Conservation (phyloP, 2,329 filamentous ascomycete genomes). For the Sporothrix luriei region DNA sequence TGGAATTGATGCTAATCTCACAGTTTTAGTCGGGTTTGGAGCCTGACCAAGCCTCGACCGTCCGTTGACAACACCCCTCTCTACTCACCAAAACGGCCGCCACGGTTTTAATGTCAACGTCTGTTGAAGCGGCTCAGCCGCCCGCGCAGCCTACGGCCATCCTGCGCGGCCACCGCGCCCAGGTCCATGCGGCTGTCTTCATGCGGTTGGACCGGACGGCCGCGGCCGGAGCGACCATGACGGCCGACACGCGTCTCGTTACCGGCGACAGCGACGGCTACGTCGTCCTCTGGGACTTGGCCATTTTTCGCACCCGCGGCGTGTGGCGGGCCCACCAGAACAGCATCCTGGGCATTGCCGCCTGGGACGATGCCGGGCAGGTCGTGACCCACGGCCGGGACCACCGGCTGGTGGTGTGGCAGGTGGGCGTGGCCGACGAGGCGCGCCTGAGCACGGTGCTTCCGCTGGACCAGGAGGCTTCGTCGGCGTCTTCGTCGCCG, state of each 20-base stretch:
- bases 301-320: constrained; percentile 75
- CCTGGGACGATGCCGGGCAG: constrained; percentile 67
- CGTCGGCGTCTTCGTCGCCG: neutral
- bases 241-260: constrained; percentile 21
- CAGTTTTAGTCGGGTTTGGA: neutral
- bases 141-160: constrained; percentile 58
- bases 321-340: constrained; percentile 86
- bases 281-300: constrained; percentile 77
- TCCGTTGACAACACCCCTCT: neutral
- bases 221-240: constrained; percentile 1
- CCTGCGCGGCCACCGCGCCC: constrained; percentile 79
- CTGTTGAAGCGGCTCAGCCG: constrained; percentile 38
- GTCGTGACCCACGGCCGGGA: constrained; percentile 87
- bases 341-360: constrained; percentile 72
- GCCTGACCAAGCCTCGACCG: neutral
- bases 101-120: neutral
- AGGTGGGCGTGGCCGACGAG: constrained; percentile 64
- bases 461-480: constrained; percentile 64
- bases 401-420: constrained; percentile 84
- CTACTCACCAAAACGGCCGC: neutral
- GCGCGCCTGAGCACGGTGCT: constrained; percentile 65
- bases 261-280: constrained; percentile 42
- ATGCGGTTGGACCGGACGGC: constrained; percentile 25
- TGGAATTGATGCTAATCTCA: neutral
- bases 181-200: constrained; percentile 53